A percentile compares a stretch with the other conserved stretches of the same genome.
phyloP scores from a whole-genome alignment of 768 basidiomycete genomes.

The Tylopilus subfusipes region DNA sequence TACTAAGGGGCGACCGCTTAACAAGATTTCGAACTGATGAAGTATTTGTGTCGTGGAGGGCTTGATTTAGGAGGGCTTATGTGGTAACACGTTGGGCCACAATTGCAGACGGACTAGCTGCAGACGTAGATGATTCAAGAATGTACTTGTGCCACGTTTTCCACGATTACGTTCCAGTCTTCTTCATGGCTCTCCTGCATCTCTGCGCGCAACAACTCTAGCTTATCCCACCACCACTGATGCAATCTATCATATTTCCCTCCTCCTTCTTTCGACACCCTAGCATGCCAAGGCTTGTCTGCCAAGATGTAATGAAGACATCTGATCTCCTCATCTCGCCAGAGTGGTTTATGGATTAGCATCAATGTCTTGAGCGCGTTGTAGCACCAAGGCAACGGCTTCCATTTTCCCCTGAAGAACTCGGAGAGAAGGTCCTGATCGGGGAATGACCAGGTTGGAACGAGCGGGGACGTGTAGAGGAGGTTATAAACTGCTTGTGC shows the following conservation, averaged over 20 bases:
- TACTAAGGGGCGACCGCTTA: conserved; percentile 9
- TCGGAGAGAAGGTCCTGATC: conserved; percentile 91
- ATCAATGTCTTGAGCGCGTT: conserved; percentile 92
- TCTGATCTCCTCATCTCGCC: conserved; percentile 82
- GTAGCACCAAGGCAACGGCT: conserved; percentile 78
- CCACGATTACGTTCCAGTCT: conserved; percentile 49
- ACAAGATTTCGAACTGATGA: conserved; percentile 90
- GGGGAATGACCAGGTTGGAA: conserved; percentile 65
- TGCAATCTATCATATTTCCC: conserved; percentile 53
- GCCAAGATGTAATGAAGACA: conserved; percentile 84
- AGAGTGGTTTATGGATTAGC: conserved; percentile 64
- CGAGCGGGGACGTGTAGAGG: conserved; percentile 45
- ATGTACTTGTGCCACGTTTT: conserved; percentile 40
- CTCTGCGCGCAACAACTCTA: conserved; percentile 40
- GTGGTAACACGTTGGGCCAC: background rate
- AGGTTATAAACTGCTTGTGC: conserved; percentile 47
- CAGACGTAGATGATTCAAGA: background rate
- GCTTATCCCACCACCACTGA: conserved; percentile 80
- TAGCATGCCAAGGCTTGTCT: conserved; percentile 82
- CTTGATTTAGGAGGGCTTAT: conserved; percentile 2
- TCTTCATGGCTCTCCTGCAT: conserved; percentile 43
- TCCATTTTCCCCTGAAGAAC: conserved; percentile 77
- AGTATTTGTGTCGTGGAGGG: conserved; percentile 88
- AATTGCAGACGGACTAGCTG: background rate
- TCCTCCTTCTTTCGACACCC: conserved; percentile 39